Evolutionary conservation across 352 stramenopile species (phyloP).

Genomic region (Globisporangium rhizosaccharum): DNA sequence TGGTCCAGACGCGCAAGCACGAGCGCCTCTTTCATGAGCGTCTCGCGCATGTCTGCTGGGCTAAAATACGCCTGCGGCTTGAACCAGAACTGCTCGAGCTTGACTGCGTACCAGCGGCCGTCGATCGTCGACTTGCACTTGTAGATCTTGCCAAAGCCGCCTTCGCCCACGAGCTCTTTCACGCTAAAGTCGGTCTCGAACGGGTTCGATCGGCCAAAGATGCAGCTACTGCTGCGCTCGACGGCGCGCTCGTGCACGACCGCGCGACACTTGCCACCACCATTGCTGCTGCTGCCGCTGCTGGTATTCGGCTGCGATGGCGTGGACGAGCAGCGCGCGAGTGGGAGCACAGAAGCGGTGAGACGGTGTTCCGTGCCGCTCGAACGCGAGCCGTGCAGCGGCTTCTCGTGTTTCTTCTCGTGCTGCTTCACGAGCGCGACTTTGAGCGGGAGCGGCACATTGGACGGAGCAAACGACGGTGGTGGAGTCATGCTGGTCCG

Average conservation of each 20-base stretch:
- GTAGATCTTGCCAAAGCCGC: constrained; percentile 74
- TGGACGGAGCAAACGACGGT: neutral
- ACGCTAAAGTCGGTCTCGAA: constrained; percentile 78
- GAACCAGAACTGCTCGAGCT: constrained; percentile 81
- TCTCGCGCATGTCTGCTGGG: constrained; percentile 77
- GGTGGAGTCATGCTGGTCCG: constrained; percentile 1
- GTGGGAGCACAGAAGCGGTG: constrained; percentile 26
- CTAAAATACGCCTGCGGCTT: constrained; percentile 79
- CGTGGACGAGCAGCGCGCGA: constrained; percentile 55
- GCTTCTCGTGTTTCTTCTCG: neutral
- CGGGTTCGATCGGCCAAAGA: constrained; percentile 65
- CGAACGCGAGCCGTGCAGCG: neutral
- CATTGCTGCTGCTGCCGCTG: neutral
- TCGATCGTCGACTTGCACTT: constrained; percentile 72
- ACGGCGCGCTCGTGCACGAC: constrained; percentile 17
- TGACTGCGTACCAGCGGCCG: constrained; percentile 72
- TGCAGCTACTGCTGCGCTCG: constrained; percentile 24
- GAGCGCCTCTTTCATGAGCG: constrained; percentile 91
- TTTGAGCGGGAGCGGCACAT: constrained; percentile 1
- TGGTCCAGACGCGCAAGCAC: constrained; percentile 90
- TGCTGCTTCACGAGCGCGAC: neutral
- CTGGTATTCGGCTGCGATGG: constrained; percentile 28
- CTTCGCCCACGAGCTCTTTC: constrained; percentile 61
- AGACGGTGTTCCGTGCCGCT: constrained; percentile 7
- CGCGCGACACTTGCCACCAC: neutral